These are phyloP conservation scores for Lepraria neglecta DNA, from an alignment of 495 filamentous ascomycete species.

Conservation along the genomic window DNA sequence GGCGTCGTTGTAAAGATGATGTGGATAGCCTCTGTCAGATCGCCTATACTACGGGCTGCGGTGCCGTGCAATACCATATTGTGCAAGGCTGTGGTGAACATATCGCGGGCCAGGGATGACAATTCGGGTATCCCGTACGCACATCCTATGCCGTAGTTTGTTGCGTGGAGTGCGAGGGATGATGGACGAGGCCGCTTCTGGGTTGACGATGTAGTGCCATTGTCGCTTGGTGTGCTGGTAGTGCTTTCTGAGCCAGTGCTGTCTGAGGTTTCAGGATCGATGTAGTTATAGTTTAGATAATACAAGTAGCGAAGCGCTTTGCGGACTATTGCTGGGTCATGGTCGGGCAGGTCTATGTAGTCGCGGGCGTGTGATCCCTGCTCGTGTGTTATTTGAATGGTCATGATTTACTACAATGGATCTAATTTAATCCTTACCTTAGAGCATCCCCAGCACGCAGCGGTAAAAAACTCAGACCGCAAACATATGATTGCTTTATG, in stretches of 20 bases:
- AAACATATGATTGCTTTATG: constrained; percentile 12
- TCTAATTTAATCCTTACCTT: not conserved
- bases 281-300: constrained; percentile 4
- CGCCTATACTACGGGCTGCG: not conserved
- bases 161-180: not conserved
- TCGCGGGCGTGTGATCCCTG: not conserved
- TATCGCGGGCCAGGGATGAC: not conserved
- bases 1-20: not conserved
- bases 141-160: not conserved
- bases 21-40: not conserved
- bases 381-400: no score
- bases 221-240: no score
- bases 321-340: constrained; percentile 4
- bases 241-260: no score
- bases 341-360: constrained; percentile 3
- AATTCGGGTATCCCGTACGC: constrained; percentile 9
- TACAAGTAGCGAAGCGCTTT: constrained; percentile 10
- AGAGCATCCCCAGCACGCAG: constrained; percentile 13
- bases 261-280: no score
- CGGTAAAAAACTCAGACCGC: constrained; percentile 12
- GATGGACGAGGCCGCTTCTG: not conserved
- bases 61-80: constrained; percentile 8
- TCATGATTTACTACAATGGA: no score
- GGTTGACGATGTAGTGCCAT: not conserved
- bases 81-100: not conserved